Conservation (phyloP, 768 basidiomycete genomes). For the Suillus decipiens region DNA sequence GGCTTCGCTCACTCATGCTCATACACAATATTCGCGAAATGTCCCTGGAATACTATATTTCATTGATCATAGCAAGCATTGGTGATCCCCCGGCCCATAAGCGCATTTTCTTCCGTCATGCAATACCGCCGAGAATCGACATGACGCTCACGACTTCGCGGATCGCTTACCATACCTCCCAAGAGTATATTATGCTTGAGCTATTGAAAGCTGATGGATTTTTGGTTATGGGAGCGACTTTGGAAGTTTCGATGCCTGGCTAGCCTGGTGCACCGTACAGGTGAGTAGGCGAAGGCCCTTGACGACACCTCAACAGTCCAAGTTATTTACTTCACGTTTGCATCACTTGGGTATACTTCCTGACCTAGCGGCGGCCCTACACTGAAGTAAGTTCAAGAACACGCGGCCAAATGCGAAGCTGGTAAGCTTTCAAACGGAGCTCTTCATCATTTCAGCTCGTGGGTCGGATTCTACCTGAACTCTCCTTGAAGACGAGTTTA, state of each 20-base stretch:
- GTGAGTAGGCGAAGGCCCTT: not conserved
- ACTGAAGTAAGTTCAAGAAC: not conserved
- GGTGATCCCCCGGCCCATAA: not conserved
- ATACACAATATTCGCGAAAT: not conserved
- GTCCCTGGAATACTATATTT: not conserved
- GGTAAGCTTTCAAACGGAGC: no score
- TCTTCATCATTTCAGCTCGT: not conserved
- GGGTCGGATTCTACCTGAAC: no score
- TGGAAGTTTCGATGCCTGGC: not conserved
- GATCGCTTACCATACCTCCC: not conserved
- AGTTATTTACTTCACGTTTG: not conserved
- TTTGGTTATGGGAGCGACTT: not conserved
- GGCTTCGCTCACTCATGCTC: not conserved
- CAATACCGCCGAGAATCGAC: not conserved
- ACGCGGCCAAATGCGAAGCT: not conserved
- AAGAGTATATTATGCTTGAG: not conserved
- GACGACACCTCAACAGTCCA: not conserved
- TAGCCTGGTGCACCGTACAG: not conserved
- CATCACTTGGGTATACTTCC: not conserved
- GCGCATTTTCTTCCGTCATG: not conserved
- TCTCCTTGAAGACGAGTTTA: not conserved
- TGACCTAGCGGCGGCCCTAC: no score
- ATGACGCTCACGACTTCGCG: not conserved
- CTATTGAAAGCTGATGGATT: not conserved
- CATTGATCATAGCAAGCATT: not conserved